Base-by-base conservation (phyloP, 345 rosid species). In the Eucalyptus microcorys region DNA sequence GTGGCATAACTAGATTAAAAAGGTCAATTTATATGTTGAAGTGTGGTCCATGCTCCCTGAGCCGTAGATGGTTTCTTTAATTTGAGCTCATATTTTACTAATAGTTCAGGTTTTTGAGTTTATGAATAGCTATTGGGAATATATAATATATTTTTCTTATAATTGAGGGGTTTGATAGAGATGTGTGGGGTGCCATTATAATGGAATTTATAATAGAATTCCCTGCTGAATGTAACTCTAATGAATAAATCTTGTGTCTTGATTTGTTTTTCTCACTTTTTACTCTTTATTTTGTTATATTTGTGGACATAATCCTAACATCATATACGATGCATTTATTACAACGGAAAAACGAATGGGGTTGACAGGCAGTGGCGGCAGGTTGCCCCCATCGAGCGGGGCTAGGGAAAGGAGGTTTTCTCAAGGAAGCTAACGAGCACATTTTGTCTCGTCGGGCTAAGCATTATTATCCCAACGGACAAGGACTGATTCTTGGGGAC, bases 61-160 rank as follows among this genome's bases (percentile, higher is more conserved):
- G 24, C 55, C 0, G 2, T 0, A 3, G 1, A 17, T 4, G 24
- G 4, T 52, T 52, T 52, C 10, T 19, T 52, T 52, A 0, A 19
- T 52, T 19, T 52, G 55, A 52, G 24, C 55, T 7, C 0, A 52
- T 52, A 52, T 52, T 19, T 52, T 3, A 52, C 10, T 52, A 19
- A 3, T 52, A 52, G 24, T 19, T 52, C 0, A 52, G 2, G 24
- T 7, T 52, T 52, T 52, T 19, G 24, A 52, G 0, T 7, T 52
- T 52, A 7, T 19, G 10, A 7, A 19, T 52, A 52, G 55, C 55
- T 52, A 52, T 52, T 19, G 10, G 10, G 55, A 52, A 52, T 19
- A 17, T 50, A 52, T 19, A 7, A 52, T 52, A 52, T 52, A 52
- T 52, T 52, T 3, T 52, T 52, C 24, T 52, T 52, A 52, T 52